Percentiles rank a stretch among this genome's conserved stretches.
These are phyloP conservation scores for Oryza coarctata DNA, from an alignment of 176 grass and related monocot genomes.

Conservation along the genomic window DNA sequence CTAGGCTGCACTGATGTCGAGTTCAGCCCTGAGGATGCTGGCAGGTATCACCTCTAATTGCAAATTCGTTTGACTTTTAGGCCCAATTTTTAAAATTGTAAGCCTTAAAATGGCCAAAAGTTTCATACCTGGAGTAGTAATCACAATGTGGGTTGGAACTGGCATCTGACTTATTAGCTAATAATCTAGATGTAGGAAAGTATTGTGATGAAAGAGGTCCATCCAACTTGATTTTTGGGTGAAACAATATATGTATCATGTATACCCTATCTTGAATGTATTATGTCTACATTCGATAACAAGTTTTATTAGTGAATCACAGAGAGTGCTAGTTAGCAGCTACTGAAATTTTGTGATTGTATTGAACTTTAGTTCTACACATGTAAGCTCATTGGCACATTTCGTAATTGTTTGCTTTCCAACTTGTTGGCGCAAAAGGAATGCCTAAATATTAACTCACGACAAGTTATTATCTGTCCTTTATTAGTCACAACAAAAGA, in stretches of 20 bases:
- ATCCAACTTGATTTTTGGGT: slow-evolving; percentile 4
- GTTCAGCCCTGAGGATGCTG: slow-evolving; percentile 92
- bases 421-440: not conserved
- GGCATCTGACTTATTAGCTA: not conserved
- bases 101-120: not conserved
- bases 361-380: not conserved
- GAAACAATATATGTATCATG: not conserved
- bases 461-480: not conserved
- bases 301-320: not conserved
- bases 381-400: not conserved
- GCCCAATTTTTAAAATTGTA: not conserved
- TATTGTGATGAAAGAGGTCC: not conserved
- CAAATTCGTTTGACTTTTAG: not conserved
- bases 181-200: not conserved
- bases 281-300: not conserved
- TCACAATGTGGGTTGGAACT: not conserved
- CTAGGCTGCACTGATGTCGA: slow-evolving; percentile 83
- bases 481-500: not conserved
- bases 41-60: slow-evolving; percentile 48
- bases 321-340: not conserved
- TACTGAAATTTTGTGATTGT: not conserved
- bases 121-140: not conserved
- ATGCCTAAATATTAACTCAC: not conserved
- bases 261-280: not conserved
- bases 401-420: not conserved